Evolutionary conservation across 1,139 yeast genomes (phyloP), one percentile per base, ranked within the genome.

Genomic region (Magnusiomyces suaveolens): DNA sequence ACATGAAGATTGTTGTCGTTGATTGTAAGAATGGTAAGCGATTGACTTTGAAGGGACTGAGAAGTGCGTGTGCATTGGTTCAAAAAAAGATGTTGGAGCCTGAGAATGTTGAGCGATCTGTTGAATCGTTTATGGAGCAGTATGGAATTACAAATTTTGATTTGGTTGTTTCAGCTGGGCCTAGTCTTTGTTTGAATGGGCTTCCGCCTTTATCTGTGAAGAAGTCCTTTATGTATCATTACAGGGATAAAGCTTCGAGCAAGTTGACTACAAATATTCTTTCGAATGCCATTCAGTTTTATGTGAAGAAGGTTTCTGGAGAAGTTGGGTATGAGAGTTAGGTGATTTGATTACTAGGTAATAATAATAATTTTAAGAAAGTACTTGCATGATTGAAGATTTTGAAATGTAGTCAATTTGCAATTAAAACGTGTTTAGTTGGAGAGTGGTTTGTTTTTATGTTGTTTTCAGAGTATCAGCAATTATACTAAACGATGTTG

Each of bases 201-300:
- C 50, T 56, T 39, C 54, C 58, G n/a, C 58, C 58, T n/a, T 32
- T 47, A 25, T 48, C 41, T 38, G 44, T 41, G 44, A 41, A 20
- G 10, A 6, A 6, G 10, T 24, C 25, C 4, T 21, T 6, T 41
- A 20, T 6, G 8, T 20, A 21, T 20, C 25, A 18, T 29, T 20
- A 29, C 48, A 32, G n/a, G 10, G 21, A 29, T n/a, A 14, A n/a
- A 20, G 21, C 43, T 36, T 23, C 44, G n/a, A 36, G 23, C 24
- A 18, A 10, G 4, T 23, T 48, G 26, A 23, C 44, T 8, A 48
- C 44, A 16, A 48, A 48, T 23, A 38, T 38, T 18, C 33, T 48
- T 12, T 48, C 51, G 16, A 29, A 46, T 10, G 48, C 48, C 10
- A 24, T 46, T 6, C 23, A 46, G 48, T 46, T 26, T 46, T 26